These are phyloP conservation scores for Cerrena zonata DNA, from an alignment of 1,284 basidiomycete genomes.

Conservation along the genomic window DNA sequence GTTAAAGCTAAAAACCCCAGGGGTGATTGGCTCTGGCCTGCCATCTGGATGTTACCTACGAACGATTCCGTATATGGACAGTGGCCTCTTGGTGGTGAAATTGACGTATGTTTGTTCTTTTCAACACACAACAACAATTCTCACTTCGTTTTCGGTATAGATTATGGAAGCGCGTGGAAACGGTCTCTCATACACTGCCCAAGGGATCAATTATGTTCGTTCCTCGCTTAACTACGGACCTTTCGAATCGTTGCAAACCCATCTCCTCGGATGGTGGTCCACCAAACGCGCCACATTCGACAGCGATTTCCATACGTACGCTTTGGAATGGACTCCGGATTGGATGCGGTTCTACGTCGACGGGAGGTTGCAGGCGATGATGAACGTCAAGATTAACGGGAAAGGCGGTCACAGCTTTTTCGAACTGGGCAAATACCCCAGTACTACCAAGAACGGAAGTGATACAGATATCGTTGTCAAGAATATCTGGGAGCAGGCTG, in stretches of 20 bases:
- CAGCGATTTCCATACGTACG: constrained; percentile 66
- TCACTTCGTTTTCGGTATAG: constrained; percentile 23
- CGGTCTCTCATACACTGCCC: constrained; percentile 51
- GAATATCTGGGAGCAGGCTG: constrained; percentile 42
- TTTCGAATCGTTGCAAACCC: constrained; percentile 44
- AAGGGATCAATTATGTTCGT: constrained; percentile 68
- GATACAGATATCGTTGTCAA: constrained; percentile 39
- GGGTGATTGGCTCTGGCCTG: constrained; percentile 77
- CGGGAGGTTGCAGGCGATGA: constrained; percentile 44
- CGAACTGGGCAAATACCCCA: constrained; percentile 30
- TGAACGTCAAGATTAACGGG: constrained; percentile 37
- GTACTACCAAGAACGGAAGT: constrained; percentile 41
- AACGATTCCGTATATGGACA: constrained; percentile 62
- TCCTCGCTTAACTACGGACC: constrained; percentile 77
- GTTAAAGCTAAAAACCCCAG: constrained; percentile 40
- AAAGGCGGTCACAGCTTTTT: constrained; percentile 37
- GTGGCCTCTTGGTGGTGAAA: constrained; percentile 74
- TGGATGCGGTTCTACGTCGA: constrained; percentile 59
- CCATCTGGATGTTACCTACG: constrained; percentile 77
- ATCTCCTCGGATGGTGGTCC: constrained; percentile 66
- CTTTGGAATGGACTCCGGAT: constrained; percentile 72
- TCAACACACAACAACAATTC: not conserved
- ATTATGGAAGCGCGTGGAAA: constrained; percentile 74
- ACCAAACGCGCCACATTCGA: constrained; percentile 61
- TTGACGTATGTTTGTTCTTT: constrained; percentile 44